Base-by-base conservation (phyloP, 805 yeast species). In the Saturnispora gosingensis region DNA sequence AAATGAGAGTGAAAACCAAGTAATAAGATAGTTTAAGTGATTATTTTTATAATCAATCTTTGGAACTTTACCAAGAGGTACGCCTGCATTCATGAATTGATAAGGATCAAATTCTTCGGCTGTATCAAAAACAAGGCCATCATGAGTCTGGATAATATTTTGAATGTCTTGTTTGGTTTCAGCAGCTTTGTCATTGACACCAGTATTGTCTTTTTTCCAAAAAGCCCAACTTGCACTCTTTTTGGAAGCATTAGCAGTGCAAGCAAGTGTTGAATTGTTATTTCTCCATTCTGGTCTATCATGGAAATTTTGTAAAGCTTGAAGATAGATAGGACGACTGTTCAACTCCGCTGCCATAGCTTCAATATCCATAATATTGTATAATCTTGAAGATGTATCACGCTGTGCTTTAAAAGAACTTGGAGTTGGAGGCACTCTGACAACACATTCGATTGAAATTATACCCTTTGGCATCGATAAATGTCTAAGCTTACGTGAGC, bases 1-100 rank as follows among this genome's bases (percentile, higher is more conserved):
- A 40, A 85, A 60, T 2, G 89, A 81, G 43, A 91, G 76, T 0
- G 97, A 96, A 65, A 87, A 91, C 99, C 99, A 93, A 0, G 99
- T 93, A 20, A 88, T 80, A 61, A 93, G 70, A 65, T 93, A 93
- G 66, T 91, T 96, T 66, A 90, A 69, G 64, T 93, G 99, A 63
- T 89, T 88, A 66, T 93, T 93, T 54, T 85, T 81, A 63, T 88
- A 76, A 58, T 83, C 90, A 34, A 91, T 79, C 59, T 80, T 80
- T n/a, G 97, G 90, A 8, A 73, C 68, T 50, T 84, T 81, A 1
- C 96, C 99, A 10, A 93, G 65, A 10, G 99, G 99, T 6, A 91
- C 91, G 50, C 99, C 99, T 5, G 87, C 83, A 53, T 75, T 77
- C 51, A 81, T 69, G 61, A 85, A 81, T 66, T 87, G 87, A 52